Evolutionary conservation across 495 filamentous ascomycete genomes (phyloP), one percentile per base, ranked within the genome.

Genomic region (Lindgomyces ingoldianus): DNA sequence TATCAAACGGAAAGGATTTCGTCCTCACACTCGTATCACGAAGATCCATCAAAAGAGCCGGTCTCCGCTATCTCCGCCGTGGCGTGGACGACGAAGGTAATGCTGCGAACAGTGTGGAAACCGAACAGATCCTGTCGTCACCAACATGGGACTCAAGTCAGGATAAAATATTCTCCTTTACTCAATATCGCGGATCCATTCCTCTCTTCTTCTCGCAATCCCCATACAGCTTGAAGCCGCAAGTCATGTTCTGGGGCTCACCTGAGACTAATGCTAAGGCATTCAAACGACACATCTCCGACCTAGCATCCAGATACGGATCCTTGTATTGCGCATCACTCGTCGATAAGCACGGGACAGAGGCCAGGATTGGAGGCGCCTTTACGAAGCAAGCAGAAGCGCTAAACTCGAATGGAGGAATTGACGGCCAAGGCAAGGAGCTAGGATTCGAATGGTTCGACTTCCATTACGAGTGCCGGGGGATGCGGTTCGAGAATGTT

Each of bases 401-500:
- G 16, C 75, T 94, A 39, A 92, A 92, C 61, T 75, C 86, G n/a
- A 77, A 83, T 29, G 77, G 79, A 3, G 80, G 81, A 0, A 77
- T 83, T 29, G 80, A 84, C 49, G 82, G 77, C 22, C 73, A 76
- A 2, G 82, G 77, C n/a, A 73, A 75, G 1, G 64, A 78, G 36
- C 74, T 94, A 29, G 81, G 77, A 0, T 91, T 94, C 68, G 91
- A 93, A 73, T 98, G 94, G 94, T 98, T 97, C 62, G 94, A 97
- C 68, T 98, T 98, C 71, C 93, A 97, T 70, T 80, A 82, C 19
- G 86, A 87, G 25, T 98, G 93, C 70, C 87, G 91, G 2, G 93
- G 93, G 0, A 97, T 98, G 94, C 93, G 90, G 60, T 98, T 97
- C 70, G 92, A 97, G 73, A 96, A 96, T 50, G 92, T 98, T 4